phyloP scores from a whole-genome alignment of 345 rosid genomes.

The Aethionema arabicum region DNA sequence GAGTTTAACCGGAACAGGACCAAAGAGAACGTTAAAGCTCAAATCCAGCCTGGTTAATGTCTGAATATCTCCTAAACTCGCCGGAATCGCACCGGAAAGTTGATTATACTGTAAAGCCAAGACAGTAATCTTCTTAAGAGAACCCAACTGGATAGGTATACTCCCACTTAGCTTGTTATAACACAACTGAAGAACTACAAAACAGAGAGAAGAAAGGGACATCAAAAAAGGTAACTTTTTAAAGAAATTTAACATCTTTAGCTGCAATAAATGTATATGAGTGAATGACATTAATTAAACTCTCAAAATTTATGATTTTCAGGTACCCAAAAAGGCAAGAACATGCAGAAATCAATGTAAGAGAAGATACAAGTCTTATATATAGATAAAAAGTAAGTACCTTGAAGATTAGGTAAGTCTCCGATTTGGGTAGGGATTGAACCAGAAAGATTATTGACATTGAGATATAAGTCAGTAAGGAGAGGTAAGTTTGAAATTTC shows the following conservation, averaged over 20 bases:
- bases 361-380: not conserved
- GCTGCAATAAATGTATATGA: slow-evolving; percentile 25
- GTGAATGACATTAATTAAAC: slow-evolving; percentile 1
- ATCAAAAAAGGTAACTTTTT: too few species aligned
- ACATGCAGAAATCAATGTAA: not conserved
- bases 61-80: slow-evolving; percentile 71
- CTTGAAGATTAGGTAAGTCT: slow-evolving; percentile 77
- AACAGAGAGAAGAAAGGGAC: not conserved
- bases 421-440: slow-evolving; percentile 71
- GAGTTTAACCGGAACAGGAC: slow-evolving; percentile 73
- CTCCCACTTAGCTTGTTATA: slow-evolving; percentile 79
- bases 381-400: slow-evolving; percentile 37
- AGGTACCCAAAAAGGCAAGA: not conserved
- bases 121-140: slow-evolving; percentile 60
- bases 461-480: slow-evolving; percentile 77
- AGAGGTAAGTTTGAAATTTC: slow-evolving; percentile 62
- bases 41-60: slow-evolving; percentile 72
- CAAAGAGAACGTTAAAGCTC: slow-evolving; percentile 81
- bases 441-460: slow-evolving; percentile 82
- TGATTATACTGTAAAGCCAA: slow-evolving; percentile 78
- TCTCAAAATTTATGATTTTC: not conserved
- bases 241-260: not conserved
- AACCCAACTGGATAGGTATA: slow-evolving; percentile 78
- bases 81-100: slow-evolving; percentile 89
- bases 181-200: slow-evolving; percentile 83